Evolutionary conservation across 495 filamentous ascomycete species (phyloP).

Genomic region (Podospora bellae-mahoneyi): DNA sequence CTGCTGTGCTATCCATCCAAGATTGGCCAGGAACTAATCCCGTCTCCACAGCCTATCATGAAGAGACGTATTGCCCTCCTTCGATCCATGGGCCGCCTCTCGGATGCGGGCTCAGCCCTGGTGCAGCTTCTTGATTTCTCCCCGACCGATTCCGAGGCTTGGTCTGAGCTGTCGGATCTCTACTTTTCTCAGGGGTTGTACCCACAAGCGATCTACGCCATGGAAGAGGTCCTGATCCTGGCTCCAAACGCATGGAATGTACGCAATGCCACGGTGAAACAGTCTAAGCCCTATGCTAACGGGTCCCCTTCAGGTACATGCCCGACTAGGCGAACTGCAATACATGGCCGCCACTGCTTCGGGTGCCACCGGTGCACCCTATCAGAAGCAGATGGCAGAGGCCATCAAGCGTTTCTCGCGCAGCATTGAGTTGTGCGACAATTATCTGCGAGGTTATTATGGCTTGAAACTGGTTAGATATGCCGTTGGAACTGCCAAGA

Average conservation of each 20-base stretch:
- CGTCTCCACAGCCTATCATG: conserved; percentile 61
- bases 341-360: conserved; percentile 61
- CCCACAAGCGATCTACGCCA: conserved; percentile 77
- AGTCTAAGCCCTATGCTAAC: conserved; percentile 30
- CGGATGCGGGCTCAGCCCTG: conserved; percentile 72
- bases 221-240: conserved; percentile 86
- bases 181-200: conserved; percentile 75
- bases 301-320: conserved; percentile 63
- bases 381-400: conserved; percentile 57
- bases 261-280: conserved; percentile 33
- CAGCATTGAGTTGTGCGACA: conserved; percentile 88
- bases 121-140: conserved; percentile 72
- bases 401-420: conserved; percentile 80
- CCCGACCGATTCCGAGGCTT: conserved; percentile 89
- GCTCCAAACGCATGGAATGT: conserved; percentile 96
- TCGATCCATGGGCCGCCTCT: conserved; percentile 60
- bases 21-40: background rate
- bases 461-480: conserved; percentile 72
- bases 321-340: conserved; percentile 76
- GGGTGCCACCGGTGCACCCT: conserved; percentile 38
- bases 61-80: conserved; percentile 85
- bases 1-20: background rate
- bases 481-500: background rate
- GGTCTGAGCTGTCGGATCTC: conserved; percentile 85
- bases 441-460: conserved; percentile 89